Evolutionary conservation across 2,329 filamentous ascomycete species (phyloP), one percentile per base, ranked within the genome.

Genomic region (Septoria linicola): DNA sequence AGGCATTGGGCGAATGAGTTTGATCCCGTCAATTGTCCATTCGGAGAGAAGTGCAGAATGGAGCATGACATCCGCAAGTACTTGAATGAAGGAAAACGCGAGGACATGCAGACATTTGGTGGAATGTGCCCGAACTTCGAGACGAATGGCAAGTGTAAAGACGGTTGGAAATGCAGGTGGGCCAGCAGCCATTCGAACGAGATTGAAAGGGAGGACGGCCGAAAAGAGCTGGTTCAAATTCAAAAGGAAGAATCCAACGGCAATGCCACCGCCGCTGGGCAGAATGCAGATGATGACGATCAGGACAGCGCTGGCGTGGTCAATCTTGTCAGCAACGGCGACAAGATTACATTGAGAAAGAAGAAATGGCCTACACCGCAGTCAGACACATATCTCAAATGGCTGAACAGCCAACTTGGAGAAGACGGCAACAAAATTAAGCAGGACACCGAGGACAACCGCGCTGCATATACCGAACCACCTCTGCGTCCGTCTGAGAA

Each of bases 101-200:
- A 82, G 54, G 89, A 97, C 65, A 76, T 96, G 32, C 79, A 80
- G 4, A 89, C 87, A 0, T 86, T 95, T 63, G 79, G 77, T 35
- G 87, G 88, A 5, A 77, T 85, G 55, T 99, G 93, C 65, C 92
- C 91, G 0, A 80, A 95, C 7, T 96, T 83, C 69, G 84, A 88
- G 59, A 76, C 77, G 13, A 81, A 85, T 58, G 91, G 91, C 10
- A 82, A 78, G 55, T 99, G 93, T 63, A 79, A 81, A 41, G 82
- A 86, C 11, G 93, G 93, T 4, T 99, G 92, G 91, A 95, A 92
- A 68, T 99, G 93, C 68, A 86, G 92, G 17, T 95, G 96, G 66
- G 87, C 89, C 27, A 80, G 80, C 57, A 95, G 89, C 57, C 93
- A 99, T 71, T 93, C 89, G 63, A 79, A 84, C 56, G 92, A 97